These are phyloP conservation scores for Blastocystis sp. DNA, from an alignment of 352 stramenopile species.

Conservation along the genomic window DNA sequence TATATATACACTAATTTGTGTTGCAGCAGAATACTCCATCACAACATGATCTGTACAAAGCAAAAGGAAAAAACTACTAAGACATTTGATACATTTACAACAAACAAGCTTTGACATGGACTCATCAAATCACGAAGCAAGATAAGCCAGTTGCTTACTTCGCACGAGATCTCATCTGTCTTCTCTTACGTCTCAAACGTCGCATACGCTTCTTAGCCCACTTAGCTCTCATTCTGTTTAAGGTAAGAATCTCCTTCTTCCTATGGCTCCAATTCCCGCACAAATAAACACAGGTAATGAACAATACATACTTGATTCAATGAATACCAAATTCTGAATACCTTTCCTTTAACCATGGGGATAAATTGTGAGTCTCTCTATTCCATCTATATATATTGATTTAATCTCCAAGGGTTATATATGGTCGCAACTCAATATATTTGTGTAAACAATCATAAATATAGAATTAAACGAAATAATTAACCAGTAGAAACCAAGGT, in stretches of 20 bases:
- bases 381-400: too few species aligned
- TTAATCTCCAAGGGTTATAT: too few species aligned
- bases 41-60: too few species aligned
- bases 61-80: too few species aligned
- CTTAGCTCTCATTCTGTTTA: conserved; percentile 24
- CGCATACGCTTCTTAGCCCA: conserved; percentile 53
- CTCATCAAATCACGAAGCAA: neutral
- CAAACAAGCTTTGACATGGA: neutral
- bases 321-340: conserved; percentile 36
- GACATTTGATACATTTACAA: neutral
- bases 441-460: too few species aligned
- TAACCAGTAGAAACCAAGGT: too few species aligned
- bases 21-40: too few species aligned
- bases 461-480: too few species aligned
- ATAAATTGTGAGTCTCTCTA: neutral
- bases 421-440: too few species aligned
- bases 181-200: conserved; percentile 59
- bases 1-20: too few species aligned
- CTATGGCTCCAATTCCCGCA: neutral
- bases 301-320: neutral
- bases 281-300: neutral
- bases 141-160: conserved; percentile 3
- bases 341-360: neutral
- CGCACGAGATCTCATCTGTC: conserved; percentile 49
- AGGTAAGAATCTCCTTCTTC: neutral